These are phyloP conservation scores for Naganishia vaughanmartiniae DNA, from an alignment of 768 basidiomycete species.

Conservation along the genomic window DNA sequence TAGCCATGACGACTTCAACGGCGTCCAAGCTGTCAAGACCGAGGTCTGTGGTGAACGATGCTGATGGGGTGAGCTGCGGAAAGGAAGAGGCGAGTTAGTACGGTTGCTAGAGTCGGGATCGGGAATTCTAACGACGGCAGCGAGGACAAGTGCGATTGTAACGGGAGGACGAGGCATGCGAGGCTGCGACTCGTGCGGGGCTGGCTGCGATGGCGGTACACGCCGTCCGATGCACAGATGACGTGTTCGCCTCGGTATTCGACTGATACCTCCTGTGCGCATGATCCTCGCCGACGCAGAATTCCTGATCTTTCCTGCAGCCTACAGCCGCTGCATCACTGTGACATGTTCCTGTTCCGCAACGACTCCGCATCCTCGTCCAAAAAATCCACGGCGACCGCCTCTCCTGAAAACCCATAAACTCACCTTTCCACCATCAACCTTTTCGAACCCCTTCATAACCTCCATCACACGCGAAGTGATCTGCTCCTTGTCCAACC, in stretches of 20 bases:
- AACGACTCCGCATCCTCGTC: too few species aligned
- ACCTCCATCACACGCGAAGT: slow-evolving; percentile 74
- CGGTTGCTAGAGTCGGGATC: not conserved
- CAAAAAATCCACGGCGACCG: not conserved
- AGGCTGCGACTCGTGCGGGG: too few species aligned
- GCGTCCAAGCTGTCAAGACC: slow-evolving; percentile 94
- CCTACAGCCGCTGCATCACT: too few species aligned
- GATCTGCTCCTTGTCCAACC: slow-evolving; percentile 67
- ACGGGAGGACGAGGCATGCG: not conserved
- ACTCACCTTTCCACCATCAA: slow-evolving; percentile 70
- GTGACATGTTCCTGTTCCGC: too few species aligned
- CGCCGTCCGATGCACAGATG: not conserved
- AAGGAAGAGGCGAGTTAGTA: slow-evolving; percentile 1
- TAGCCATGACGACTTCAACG: slow-evolving; percentile 97
- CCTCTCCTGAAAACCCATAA: not conserved
- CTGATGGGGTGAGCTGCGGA: slow-evolving; percentile 62
- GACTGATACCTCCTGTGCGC: not conserved
- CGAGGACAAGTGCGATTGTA: not conserved
- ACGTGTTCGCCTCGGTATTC: not conserved
- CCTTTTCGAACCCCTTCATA: slow-evolving; percentile 84
- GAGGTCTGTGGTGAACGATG: slow-evolving; percentile 75
- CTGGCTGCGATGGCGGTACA: not conserved
- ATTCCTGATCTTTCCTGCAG: not conserved
- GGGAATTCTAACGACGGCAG: too few species aligned
- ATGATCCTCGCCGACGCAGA: not conserved